Percentiles rank a stretch among this genome's conserved stretches.
phyloP scores from a whole-genome alignment of 1,284 basidiomycete species.

The Psilocybe mexicana region DNA sequence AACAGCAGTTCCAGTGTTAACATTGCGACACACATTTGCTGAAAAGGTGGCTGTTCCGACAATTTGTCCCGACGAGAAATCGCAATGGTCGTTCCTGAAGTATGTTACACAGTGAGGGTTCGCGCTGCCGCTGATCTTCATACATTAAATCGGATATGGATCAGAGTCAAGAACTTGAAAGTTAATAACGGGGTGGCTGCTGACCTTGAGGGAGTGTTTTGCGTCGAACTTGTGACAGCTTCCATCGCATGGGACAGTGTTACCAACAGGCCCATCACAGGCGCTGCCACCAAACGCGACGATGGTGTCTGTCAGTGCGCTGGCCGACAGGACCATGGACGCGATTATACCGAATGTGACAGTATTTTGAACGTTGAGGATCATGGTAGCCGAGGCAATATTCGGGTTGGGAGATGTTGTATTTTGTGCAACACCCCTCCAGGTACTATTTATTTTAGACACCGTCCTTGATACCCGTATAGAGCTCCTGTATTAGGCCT shows the following conservation, averaged over 20 bases:
- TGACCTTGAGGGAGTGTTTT: conserved; percentile 9
- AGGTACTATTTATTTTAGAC: no score
- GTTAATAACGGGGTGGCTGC: neutral
- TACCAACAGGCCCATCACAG: conserved; percentile 4
- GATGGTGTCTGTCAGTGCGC: neutral
- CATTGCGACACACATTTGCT: neutral
- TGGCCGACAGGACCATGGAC: no score
- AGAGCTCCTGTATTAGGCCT: no score
- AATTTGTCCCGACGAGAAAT: neutral
- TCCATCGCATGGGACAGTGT: conserved; percentile 10
- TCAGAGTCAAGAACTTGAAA: no score
- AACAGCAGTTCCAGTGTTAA: neutral
- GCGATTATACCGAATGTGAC: no score
- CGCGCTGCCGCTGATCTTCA: neutral
- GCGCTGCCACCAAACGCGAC: conserved; percentile 8
- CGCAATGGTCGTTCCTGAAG: neutral
- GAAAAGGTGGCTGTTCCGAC: neutral
- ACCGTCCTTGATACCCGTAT: no score
- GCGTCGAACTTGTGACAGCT: conserved; percentile 11
- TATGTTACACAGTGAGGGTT: neutral
- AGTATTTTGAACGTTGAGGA: no score
- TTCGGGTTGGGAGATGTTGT: no score
- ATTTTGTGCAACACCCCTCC: no score
- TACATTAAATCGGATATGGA: neutral
- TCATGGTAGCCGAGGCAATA: no score